Evolutionary conservation across 192 early-diverging fungal species (phyloP).

Genomic region (Ambispora gerdemannii): DNA sequence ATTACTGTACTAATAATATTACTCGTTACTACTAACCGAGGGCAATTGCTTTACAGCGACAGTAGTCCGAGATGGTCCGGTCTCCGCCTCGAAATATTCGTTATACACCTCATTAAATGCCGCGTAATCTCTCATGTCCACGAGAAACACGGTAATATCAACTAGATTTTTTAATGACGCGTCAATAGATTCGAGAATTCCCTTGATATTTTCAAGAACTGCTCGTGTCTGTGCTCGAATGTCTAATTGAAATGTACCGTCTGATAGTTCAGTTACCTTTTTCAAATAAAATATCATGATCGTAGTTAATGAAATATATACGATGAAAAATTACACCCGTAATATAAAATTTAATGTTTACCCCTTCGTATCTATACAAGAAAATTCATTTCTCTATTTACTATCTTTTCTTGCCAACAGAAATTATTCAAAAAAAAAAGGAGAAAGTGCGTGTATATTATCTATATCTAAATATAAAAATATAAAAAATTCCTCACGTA

Average conservation of each 20-base stretch:
- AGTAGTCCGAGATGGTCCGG: conserved; percentile 60
- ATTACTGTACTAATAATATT: neutral
- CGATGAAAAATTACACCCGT: neutral
- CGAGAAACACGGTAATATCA: conserved; percentile 71
- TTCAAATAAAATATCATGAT: neutral
- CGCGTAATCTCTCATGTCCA: conserved; percentile 64
- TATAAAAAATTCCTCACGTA: conserved; percentile 41
- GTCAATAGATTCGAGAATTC: conserved; percentile 48
- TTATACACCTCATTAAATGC: conserved; percentile 69
- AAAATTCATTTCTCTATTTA: neutral
- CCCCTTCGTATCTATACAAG: conserved; percentile 21
- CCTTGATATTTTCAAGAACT: conserved; percentile 62
- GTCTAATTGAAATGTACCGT: conserved; percentile 56
- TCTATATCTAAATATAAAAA: too few relatives aligned
- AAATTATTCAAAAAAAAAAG: neutral
- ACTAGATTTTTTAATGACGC: conserved; percentile 56
- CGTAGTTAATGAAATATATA: conserved; percentile 2
- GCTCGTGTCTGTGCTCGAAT: conserved; percentile 62
- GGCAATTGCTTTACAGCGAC: conserved; percentile 64
- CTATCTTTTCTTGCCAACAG: neutral
- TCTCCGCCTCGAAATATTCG: conserved; percentile 55
- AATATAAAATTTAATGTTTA: neutral
- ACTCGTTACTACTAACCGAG: conserved; percentile 36
- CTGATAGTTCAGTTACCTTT: conserved; percentile 43
- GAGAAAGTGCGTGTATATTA: too few relatives aligned